phyloP scores from a whole-genome alignment of 148 eudicot species.

The Linanthus parryae region DNA sequence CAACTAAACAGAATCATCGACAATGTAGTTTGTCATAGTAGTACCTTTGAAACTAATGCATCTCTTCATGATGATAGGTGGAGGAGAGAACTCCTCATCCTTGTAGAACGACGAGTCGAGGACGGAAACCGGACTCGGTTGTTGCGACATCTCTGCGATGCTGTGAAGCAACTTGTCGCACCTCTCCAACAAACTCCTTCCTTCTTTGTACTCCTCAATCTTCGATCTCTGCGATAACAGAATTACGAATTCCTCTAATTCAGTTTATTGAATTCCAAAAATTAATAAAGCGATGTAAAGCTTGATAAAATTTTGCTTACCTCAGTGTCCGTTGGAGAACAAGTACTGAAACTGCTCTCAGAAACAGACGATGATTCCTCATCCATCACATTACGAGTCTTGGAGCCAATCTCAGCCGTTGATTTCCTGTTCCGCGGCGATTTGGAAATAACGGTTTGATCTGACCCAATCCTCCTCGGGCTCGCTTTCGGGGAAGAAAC shows the following conservation, averaged over 20 bases:
- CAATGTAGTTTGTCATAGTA: not conserved
- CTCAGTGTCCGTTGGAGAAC: conserved; percentile 74
- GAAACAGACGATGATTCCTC: conserved; percentile 73
- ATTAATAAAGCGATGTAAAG: too few species aligned
- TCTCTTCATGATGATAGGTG: conserved; percentile 82
- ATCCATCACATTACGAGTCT: conserved; percentile 22
- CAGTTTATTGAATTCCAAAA: too few species aligned
- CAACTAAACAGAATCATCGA: not conserved
- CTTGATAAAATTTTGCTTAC: conserved; percentile 22
- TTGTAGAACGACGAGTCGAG: conserved; percentile 87
- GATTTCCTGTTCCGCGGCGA: conserved; percentile 2
- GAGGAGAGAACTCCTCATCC: conserved; percentile 82
- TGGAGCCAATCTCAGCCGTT: conserved; percentile 13
- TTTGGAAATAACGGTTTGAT: not conserved
- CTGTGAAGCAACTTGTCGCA: conserved; percentile 74
- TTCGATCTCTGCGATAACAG: conserved; percentile 46
- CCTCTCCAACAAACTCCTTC: conserved; percentile 64
- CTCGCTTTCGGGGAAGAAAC: conserved; percentile 5
- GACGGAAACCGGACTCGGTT: conserved; percentile 95
- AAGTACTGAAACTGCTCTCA: conserved; percentile 58
- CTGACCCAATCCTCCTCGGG: conserved; percentile 3
- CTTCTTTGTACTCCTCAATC: conserved; percentile 57
- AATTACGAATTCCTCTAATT: too few species aligned
- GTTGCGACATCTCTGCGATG: conserved; percentile 73
- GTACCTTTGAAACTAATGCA: conserved; percentile 85